These are phyloP conservation scores for Kalanchoe fedtschenkoi DNA, from an alignment of 164 flowering plant genomes.

Conservation along the genomic window DNA sequence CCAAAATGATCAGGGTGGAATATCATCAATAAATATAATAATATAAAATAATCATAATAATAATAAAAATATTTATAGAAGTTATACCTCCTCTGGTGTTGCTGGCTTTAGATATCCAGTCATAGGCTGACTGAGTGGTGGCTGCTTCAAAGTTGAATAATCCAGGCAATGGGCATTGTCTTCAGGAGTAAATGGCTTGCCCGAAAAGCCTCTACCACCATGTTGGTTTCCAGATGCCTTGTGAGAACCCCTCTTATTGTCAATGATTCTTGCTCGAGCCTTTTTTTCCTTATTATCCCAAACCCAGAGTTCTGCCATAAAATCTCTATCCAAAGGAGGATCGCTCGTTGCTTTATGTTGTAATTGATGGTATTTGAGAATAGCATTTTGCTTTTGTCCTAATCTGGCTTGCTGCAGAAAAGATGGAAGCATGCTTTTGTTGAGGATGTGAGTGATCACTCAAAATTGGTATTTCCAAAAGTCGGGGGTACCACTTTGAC, in stretches of 20 bases:
- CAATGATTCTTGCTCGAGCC: slow-evolving; percentile 17
- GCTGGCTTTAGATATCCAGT: slow-evolving; percentile 45
- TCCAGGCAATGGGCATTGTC: slow-evolving; percentile 12
- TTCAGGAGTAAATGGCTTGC: slow-evolving; percentile 13
- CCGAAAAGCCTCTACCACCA: slow-evolving; percentile 24
- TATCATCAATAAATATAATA: not conserved
- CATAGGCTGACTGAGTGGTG: slow-evolving; percentile 58
- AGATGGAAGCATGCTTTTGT: not conserved
- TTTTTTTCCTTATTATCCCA: slow-evolving; percentile 30
- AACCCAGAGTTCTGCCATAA: slow-evolving; percentile 57
- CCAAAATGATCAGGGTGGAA: not conserved
- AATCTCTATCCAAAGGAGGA: slow-evolving; percentile 43
- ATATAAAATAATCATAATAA: not conserved
- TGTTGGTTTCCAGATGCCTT: slow-evolving; percentile 9
- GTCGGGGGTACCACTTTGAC: not conserved
- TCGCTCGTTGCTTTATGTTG: slow-evolving; percentile 13
- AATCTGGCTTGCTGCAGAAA: slow-evolving; percentile 2
- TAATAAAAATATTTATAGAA: not conserved
- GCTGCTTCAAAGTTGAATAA: slow-evolving; percentile 28
- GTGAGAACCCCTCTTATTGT: slow-evolving; percentile 8
- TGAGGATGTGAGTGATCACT: not conserved
- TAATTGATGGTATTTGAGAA: slow-evolving; percentile 13
- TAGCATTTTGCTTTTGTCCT: not conserved
- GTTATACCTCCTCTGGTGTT: slow-evolving; percentile 64
- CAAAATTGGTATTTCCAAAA: too few relatives aligned